These are phyloP conservation scores for Fusarium virguliforme DNA, from an alignment of 2,329 filamentous ascomycete genomes.

Conservation along the genomic window DNA sequence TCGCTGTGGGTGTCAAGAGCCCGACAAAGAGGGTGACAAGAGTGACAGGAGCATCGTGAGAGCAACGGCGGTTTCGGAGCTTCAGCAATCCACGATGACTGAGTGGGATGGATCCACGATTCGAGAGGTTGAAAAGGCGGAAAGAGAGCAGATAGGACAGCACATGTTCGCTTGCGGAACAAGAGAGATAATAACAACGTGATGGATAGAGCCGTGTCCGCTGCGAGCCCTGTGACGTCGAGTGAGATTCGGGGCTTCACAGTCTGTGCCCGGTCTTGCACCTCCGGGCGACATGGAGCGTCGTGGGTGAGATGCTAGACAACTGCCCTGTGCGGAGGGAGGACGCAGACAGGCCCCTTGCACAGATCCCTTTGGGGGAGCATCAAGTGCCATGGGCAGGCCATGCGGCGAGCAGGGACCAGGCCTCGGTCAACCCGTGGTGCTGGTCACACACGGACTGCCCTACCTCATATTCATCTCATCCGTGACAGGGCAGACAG, in stretches of 20 bases:
- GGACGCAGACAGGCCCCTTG: conserved; percentile 23
- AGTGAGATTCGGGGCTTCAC: conserved; percentile 14
- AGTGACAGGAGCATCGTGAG: conserved; percentile 11
- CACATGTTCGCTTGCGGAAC: conserved; percentile 14
- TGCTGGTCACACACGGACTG: conserved; percentile 37
- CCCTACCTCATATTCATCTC: conserved; percentile 24
- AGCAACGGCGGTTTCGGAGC: conserved; percentile 14
- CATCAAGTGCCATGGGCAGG: conserved; percentile 34
- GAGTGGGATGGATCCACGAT: conserved; percentile 18
- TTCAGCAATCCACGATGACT: neutral
- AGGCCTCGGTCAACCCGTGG: conserved; percentile 43
- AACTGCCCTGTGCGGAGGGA: conserved; percentile 19
- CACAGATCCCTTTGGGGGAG: conserved; percentile 37
- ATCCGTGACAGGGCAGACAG: conserved; percentile 7
- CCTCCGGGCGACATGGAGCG: conserved; percentile 25
- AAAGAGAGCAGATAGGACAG: conserved; percentile 22
- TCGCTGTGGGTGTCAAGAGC: conserved; percentile 2
- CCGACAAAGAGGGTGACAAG: conserved; percentile 12
- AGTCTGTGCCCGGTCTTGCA: conserved; percentile 42
- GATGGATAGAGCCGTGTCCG: conserved; percentile 22
- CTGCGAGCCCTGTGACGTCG: conserved; percentile 25
- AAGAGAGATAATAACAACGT: conserved; percentile 24
- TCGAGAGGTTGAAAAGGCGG: neutral
- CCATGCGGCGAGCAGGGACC: conserved; percentile 48
- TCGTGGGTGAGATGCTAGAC: conserved; percentile 12